phyloP scores from a whole-genome alignment of 164 flowering plant species.

The Platanus orientalis region DNA sequence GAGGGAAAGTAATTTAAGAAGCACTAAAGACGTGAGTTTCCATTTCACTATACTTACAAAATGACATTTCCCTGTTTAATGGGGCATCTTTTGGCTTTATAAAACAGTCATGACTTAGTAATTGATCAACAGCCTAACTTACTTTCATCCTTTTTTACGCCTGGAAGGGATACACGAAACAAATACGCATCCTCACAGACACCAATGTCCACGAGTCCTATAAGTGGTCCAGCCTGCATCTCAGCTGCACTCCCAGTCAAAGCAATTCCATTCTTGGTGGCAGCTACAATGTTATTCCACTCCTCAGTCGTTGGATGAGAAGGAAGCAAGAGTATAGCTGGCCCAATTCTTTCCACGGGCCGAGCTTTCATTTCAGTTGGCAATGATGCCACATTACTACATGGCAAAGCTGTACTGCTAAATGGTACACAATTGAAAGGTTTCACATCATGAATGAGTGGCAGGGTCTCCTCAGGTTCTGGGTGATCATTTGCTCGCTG shows the following conservation, averaged over 20 bases:
- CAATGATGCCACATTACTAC: conserved; percentile 2
- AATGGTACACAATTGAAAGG: conserved; percentile 30
- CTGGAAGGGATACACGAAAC: conserved; percentile 72
- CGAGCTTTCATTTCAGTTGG: conserved; percentile 7
- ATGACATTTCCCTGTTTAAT: neutral
- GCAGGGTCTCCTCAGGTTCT: conserved; percentile 3
- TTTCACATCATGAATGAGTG: conserved; percentile 17
- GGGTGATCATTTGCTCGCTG: conserved; percentile 6
- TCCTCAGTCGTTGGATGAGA: conserved; percentile 42
- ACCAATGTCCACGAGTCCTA: conserved; percentile 65
- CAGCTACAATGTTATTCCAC: conserved; percentile 33
- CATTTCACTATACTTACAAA: too few relatives aligned
- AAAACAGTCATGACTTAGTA: neutral
- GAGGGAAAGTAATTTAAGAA: neutral
- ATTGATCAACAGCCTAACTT: conserved; percentile 22
- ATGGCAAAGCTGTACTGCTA: conserved; percentile 18
- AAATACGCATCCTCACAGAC: conserved; percentile 54
- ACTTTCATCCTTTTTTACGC: conserved; percentile 66
- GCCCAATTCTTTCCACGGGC: conserved; percentile 18
- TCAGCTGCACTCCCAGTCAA: conserved; percentile 59
- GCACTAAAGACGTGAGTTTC: neutral
- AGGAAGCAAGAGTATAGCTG: conserved; percentile 48
- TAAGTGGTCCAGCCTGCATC: conserved; percentile 45
- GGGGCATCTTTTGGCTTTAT: neutral
- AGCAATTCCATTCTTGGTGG: conserved; percentile 39